phyloP scores from a whole-genome alignment of 371 early-diverging fungal species.

The Apophysomyces ossiformis region DNA sequence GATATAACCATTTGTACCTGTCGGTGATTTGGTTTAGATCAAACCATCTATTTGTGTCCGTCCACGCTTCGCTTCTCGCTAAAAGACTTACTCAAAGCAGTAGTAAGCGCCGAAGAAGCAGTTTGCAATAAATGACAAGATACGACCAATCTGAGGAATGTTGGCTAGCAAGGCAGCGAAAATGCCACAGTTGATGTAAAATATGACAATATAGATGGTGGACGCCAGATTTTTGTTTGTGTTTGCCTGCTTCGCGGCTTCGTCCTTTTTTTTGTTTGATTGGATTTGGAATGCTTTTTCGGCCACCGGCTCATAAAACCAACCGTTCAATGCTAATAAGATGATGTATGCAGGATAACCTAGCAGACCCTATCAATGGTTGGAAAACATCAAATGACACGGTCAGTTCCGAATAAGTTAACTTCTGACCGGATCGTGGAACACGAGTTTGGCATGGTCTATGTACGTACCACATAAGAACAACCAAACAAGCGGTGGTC shows the following conservation, averaged over 20 bases:
- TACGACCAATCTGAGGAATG: conserved; percentile 43
- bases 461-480: conserved; percentile 38
- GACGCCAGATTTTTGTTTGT: conserved; percentile 30
- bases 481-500: conserved; percentile 38
- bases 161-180: conserved; percentile 35
- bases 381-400: not conserved
- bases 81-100: conserved; percentile 52
- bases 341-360: conserved; percentile 57
- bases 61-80: too few species aligned
- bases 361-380: conserved; percentile 33
- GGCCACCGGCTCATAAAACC: conserved; percentile 41
- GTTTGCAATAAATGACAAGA: conserved; percentile 41
- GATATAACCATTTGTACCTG: conserved; percentile 58
- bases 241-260: conserved; percentile 11
- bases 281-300: conserved; percentile 28
- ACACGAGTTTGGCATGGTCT: not conserved
- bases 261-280: conserved; percentile 8
- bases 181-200: conserved; percentile 50
- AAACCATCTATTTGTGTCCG: too few species aligned
- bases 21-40: too few species aligned
- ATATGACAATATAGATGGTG: conserved; percentile 40
- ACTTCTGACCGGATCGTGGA: conserved; percentile 6
- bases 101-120: conserved; percentile 58
- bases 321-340: conserved; percentile 47
- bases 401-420: conserved; percentile 13